A percentile compares a stretch with the other conserved stretches of the same genome.
Evolutionary conservation across 148 eudicot genomes (phyloP).

Genomic region (Chenopodium formosanum): DNA sequence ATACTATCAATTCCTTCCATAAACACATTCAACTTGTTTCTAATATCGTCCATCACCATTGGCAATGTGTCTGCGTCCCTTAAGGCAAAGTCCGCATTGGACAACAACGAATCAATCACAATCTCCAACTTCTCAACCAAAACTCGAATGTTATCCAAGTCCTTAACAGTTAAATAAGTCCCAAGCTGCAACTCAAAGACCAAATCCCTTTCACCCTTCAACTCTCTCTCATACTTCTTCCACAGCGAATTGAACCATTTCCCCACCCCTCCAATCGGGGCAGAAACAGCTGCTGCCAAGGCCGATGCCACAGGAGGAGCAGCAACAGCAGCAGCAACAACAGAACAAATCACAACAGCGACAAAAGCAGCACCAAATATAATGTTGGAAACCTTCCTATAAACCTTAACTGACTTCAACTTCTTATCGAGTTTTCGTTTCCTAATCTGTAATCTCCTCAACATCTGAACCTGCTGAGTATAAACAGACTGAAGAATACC

Average conservation of each 20-base stretch:
- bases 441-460: slow-evolving; percentile 29
- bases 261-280: slow-evolving; percentile 33
- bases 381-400: slow-evolving; percentile 59
- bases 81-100: slow-evolving; percentile 29
- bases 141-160: slow-evolving; percentile 34
- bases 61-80: slow-evolving; percentile 21
- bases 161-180: slow-evolving; percentile 26
- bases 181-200: slow-evolving; percentile 29
- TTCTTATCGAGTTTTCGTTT: slow-evolving; percentile 66
- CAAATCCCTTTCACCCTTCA: slow-evolving; percentile 32
- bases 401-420: slow-evolving; percentile 42
- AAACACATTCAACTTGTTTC: slow-evolving; percentile 28
- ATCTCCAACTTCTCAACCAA: slow-evolving; percentile 30
- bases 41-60: slow-evolving; percentile 32
- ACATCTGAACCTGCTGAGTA: slow-evolving; percentile 30
- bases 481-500: slow-evolving; percentile 26
- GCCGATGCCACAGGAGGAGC: slow-evolving; percentile 53
- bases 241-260: slow-evolving; percentile 36
- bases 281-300: slow-evolving; percentile 36
- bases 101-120: slow-evolving; percentile 31
- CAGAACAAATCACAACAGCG: slow-evolving; percentile 66
- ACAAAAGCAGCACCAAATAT: slow-evolving; percentile 61
- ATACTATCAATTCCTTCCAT: slow-evolving; percentile 32
- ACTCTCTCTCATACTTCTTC: slow-evolving; percentile 37
- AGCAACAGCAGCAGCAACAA: slow-evolving; percentile 72